Evolutionary conservation across 176 grass and related monocot genomes (phyloP), one percentile per base, ranked within the genome.

Genomic region (Ensete glaucum): DNA sequence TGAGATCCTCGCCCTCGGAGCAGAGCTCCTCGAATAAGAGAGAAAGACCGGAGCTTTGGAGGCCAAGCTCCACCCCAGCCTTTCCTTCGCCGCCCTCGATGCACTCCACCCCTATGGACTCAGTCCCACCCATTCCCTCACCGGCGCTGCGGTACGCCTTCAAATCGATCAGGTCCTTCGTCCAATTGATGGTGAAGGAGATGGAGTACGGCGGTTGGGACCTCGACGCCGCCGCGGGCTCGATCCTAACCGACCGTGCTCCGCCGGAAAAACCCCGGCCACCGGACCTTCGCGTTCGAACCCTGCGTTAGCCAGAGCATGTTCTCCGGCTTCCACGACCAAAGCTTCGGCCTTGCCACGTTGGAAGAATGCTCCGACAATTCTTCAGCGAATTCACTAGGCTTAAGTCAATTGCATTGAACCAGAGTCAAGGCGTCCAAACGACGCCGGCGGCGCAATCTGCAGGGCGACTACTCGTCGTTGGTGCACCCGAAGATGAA

Each of bases 121-220:
- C 56, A 83, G 83, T 77, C 75, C 88, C 23, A 91, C 75, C 2
- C 88, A 96, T 79, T 89, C 91, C 80, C 77, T 82, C 75, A 74
- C 86, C 64, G 84, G 84, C 84, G 67, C 75, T 91, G 25, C 73
- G 84, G 4, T 81, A 81, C 80, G 1, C 86, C 0, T 65, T 72
- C n/a, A 83, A 43, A 65, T 79, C 92, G 24, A 34, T 92, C 72
- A 80, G 82, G 43, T 74, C 76, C 1, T 96, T 92, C 77, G 57
- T 82, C 52, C 71, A 54, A 24, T 53, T 82, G 19, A 74, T 92
- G 87, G 34, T 74, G 14, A 29, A 80, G 25, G 74, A 66, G 21
- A 96, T 96, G 92, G 79, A 77, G 54, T 20, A 10, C 1, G 84
- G 87, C 0, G 84, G 84, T 0, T 96, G 92, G 92, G 92, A 96